Evolutionary conservation across 371 early-diverging fungal species (phyloP).

Genomic region (Polyrhizophydium stewartii): DNA sequence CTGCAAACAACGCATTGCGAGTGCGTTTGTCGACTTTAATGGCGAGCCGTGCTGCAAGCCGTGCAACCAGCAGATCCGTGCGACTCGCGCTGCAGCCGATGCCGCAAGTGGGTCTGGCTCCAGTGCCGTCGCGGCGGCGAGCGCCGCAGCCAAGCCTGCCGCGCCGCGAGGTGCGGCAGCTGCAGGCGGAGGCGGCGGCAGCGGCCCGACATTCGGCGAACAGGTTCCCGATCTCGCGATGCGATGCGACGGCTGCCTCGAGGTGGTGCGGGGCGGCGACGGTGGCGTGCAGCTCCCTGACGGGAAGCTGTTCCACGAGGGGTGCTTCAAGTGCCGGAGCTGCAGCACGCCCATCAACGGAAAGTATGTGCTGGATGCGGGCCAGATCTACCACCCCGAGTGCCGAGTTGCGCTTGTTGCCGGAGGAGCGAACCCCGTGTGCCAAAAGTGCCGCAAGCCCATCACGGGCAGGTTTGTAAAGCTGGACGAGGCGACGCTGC

Average conservation of each 20-base stretch:
- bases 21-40: conserved; percentile 11
- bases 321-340: conserved; percentile 1
- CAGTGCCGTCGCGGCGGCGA: no score
- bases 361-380: conserved; percentile 6
- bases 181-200: no score
- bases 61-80: not conserved
- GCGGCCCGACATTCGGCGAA: no score
- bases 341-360: conserved; percentile 6
- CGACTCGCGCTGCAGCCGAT: no score
- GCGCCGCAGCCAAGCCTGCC: no score
- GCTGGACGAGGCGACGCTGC: not conserved
- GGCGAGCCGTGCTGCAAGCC: conserved; percentile 11
- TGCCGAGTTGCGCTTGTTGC: not conserved
- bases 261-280: no score
- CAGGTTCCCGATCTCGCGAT: no score
- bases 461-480: conserved; percentile 7
- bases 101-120: no score
- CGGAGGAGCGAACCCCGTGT: not conserved
- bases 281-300: conserved; percentile 8
- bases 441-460: conserved; percentile 8
- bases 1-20: not conserved
- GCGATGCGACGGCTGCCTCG: no score
- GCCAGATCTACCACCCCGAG: conserved; percentile 5
- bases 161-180: no score
- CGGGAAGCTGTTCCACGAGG: conserved; percentile 1